These are phyloP conservation scores for Tetradesmus lagerheimii DNA, from an alignment of 139 green algal genomes.

Conservation along the genomic window DNA sequence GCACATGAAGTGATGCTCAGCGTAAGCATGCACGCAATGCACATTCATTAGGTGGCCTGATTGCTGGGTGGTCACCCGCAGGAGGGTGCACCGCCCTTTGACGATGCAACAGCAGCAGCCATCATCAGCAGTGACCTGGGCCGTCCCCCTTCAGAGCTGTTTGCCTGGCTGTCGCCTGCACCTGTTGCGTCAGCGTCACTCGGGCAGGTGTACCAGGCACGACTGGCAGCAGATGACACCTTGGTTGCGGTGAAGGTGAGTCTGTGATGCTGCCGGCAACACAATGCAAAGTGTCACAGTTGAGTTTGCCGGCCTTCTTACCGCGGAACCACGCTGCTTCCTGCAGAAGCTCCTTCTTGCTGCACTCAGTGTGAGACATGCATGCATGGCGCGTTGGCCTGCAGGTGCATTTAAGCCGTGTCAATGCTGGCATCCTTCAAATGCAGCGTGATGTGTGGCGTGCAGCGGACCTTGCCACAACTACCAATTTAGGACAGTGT, in stretches of 20 bases:
- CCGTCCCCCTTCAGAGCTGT: neutral
- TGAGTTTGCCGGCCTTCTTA: neutral
- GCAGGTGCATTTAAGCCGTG: too few species aligned
- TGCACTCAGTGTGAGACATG: too few species aligned
- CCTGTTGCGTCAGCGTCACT: slow-evolving; percentile 64
- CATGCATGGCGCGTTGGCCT: too few species aligned
- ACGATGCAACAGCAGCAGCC: slow-evolving; percentile 23
- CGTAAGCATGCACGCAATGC: too few species aligned
- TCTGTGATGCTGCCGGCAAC: neutral
- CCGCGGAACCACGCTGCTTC: too few species aligned
- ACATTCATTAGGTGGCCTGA: too few species aligned
- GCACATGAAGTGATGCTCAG: too few species aligned
- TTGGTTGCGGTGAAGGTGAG: slow-evolving; percentile 63
- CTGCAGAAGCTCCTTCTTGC: too few species aligned
- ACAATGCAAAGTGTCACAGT: neutral
- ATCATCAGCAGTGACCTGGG: slow-evolving; percentile 53
- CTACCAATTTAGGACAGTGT: too few species aligned
- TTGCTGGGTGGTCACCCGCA: slow-evolving; percentile 23
- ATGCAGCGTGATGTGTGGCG: too few species aligned
- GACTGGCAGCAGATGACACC: slow-evolving; percentile 8
- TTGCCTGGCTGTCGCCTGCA: slow-evolving; percentile 30
- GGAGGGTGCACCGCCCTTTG: slow-evolving; percentile 51
- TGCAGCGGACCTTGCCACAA: too few species aligned
- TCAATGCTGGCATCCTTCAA: too few species aligned
- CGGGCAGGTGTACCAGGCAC: slow-evolving; percentile 66